Evolutionary conservation across 352 stramenopile genomes (phyloP).

Genomic region (Blastocystis sp.): DNA sequence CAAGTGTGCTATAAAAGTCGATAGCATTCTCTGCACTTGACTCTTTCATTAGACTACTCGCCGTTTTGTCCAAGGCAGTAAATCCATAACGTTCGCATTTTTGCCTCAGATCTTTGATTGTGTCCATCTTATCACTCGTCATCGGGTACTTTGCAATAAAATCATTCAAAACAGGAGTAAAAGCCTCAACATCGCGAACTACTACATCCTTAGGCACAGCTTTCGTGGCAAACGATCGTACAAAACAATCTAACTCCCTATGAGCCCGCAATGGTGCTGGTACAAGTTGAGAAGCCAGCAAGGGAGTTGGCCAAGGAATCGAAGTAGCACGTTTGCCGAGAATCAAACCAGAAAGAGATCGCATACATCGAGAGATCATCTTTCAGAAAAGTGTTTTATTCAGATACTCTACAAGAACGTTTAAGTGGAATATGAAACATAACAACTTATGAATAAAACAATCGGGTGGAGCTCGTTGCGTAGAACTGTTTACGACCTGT

Average conservation of each 20-base stretch:
- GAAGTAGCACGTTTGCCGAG: neutral
- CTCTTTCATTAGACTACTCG: neutral
- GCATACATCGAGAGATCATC: neutral
- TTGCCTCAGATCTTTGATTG: neutral
- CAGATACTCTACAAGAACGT: neutral
- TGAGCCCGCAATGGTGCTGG: neutral
- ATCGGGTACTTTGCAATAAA: constrained; percentile 1
- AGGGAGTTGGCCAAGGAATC: neutral
- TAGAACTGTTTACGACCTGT: neutral
- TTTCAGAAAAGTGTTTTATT: neutral
- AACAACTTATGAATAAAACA: too few relatives aligned
- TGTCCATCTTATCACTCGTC: neutral
- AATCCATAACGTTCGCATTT: neutral
- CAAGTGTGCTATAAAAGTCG: neutral
- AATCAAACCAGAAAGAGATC: neutral
- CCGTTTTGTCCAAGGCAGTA: neutral
- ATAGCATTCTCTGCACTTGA: neutral
- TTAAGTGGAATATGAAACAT: too few relatives aligned
- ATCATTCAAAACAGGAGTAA: constrained; percentile 13
- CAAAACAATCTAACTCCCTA: neutral
- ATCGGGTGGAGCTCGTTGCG: too few relatives aligned
- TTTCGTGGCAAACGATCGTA: neutral
- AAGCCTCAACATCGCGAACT: neutral
- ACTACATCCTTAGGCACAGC: neutral
- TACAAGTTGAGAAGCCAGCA: neutral